Evolutionary conservation across 108 stramenopile genomes (phyloP), one percentile per base, ranked within the genome.

Genomic region (Pseudonitzschia delicatissima): DNA sequence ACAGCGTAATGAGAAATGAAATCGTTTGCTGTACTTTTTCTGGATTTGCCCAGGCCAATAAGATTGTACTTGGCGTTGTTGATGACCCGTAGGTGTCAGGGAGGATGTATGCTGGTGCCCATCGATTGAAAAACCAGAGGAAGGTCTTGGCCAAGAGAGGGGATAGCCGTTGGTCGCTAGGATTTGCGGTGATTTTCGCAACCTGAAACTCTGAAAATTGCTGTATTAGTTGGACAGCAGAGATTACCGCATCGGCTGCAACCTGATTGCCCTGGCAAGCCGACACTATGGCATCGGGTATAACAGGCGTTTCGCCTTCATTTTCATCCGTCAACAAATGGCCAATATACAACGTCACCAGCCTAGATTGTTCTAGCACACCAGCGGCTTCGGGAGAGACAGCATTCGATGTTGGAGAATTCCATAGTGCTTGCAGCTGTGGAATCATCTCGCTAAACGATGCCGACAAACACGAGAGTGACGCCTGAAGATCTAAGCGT

Each of bases 281-380:
- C n/a, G 66, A 45, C 1, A 86, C 9, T 25, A 91, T 76, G 9
- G 85, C 49, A 40, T 78, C 77, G 20, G 90, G 93, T 51, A 91
- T 87, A 3, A 76, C 67, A 20, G 83, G 86, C 33, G 88, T 81
- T 72, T 94, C 93, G 15, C 90, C 93, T 1, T 39, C 64, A 55
- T 82, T 87, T 35, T 91, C 88, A 66, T 94, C 93, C 13, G 93
- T 94, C 39, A 94, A 66, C 37, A 94, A 70, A 61, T 90, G 82
- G 1, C 86, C 76, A 23, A 83, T 65, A 69, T 81, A 90, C 51
- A 91, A 29, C 9, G 82, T 77, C 62, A 90, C 57, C 44, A 91
- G 62, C 53, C 93, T 73, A n/a, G 87, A 86, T 78, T 94, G 82
- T 63, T 94, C 92, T 45, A 94, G 57, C 33, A 94, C 47, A 28